Percentiles rank a stretch among this genome's conserved stretches.
These are phyloP conservation scores for Chrysanthemum lavandulifolium DNA, from an alignment of 129 eudicot species.

Conservation along the genomic window DNA sequence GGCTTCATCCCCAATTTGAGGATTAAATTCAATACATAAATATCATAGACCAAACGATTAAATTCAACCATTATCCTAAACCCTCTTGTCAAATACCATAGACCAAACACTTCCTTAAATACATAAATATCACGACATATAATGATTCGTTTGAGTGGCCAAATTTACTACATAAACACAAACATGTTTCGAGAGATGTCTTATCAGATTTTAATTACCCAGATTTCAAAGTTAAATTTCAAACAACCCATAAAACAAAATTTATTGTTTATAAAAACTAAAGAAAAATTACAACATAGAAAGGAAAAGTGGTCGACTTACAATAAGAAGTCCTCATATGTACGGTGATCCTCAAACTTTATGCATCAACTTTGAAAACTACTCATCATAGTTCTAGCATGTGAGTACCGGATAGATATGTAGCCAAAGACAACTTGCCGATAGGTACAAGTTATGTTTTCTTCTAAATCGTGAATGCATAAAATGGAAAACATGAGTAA, in stretches of 20 bases:
- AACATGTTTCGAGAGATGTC: no score
- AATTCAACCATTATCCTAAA: no score
- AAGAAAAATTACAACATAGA: background rate
- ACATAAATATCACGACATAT: no score
- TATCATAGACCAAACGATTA: no score
- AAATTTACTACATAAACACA: no score
- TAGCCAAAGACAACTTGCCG: constrained; percentile 68
- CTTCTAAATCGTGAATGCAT: background rate
- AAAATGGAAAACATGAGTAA: background rate
- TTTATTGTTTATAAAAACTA: background rate
- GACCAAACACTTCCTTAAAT: no score
- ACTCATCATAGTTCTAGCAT: constrained; percentile 56
- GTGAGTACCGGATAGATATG: constrained; percentile 48
- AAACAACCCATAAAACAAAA: no score
- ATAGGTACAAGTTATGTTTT: background rate
- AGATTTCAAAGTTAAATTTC: background rate
- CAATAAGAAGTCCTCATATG: constrained; percentile 7
- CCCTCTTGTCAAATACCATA: no score
- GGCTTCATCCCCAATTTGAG: no score
- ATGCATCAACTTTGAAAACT: constrained; percentile 23
- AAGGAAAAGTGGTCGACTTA: background rate
- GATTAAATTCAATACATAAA: no score
- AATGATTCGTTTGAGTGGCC: no score
- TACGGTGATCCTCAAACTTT: constrained; percentile 2
- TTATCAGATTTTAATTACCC: no score